A percentile compares a stretch with the other conserved stretches of the same genome.
Evolutionary conservation across 495 filamentous ascomycete species (phyloP).

Genomic region (Penicillium daleae): DNA sequence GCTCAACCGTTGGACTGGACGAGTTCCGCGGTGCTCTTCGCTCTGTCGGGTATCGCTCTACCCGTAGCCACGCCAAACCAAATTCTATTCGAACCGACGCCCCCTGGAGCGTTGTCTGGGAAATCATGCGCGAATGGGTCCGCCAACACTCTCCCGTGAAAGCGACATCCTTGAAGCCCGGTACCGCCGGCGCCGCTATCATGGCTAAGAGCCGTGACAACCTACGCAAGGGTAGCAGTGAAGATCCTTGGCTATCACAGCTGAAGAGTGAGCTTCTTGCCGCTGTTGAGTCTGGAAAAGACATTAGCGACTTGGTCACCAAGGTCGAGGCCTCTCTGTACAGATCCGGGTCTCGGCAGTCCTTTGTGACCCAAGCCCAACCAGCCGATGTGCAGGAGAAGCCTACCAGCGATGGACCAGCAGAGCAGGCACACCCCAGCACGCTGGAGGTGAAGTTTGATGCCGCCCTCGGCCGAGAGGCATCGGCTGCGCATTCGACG

Average conservation of each 20-base stretch:
- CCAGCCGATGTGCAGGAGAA: constrained; percentile 16
- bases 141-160: constrained; percentile 76
- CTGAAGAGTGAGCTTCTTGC: constrained; percentile 43
- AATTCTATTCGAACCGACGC: constrained; percentile 92
- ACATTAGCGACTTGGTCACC: constrained; percentile 43
- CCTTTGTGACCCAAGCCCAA: constrained; percentile 13
- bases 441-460: constrained; percentile 77
- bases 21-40: constrained; percentile 78
- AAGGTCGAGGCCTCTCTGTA: constrained; percentile 54
- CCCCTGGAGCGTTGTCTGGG: constrained; percentile 86
- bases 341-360: constrained; percentile 35
- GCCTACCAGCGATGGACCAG: constrained; percentile 2
- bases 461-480: constrained; percentile 72
- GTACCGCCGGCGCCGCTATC: constrained; percentile 70
- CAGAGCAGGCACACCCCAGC: constrained; percentile 30
- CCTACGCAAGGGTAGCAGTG: constrained; percentile 22
- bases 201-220: constrained; percentile 49
- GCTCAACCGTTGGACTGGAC: constrained; percentile 70
- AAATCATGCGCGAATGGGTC: constrained; percentile 91
- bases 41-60: constrained; percentile 76
- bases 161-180: constrained; percentile 64
- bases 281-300: constrained; percentile 39
- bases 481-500: constrained; percentile 37
- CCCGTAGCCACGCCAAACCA: constrained; percentile 81
- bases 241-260: constrained; percentile 28